Conservation (phyloP, 129 eudicot genomes). For the Flaveria linearis region DNA sequence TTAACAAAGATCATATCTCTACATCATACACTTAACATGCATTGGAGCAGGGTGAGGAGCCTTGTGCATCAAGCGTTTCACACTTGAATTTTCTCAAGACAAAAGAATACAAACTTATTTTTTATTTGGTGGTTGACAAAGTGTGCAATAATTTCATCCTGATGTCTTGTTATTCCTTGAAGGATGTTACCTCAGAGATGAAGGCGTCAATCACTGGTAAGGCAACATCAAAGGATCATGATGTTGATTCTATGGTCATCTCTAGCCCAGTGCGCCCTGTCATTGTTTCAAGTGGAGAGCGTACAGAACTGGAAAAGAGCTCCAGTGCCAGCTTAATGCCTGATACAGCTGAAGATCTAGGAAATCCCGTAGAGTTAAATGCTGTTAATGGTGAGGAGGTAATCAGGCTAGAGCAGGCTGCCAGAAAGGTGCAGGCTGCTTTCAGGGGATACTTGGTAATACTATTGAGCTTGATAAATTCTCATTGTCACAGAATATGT, state of each 20-base stretch:
- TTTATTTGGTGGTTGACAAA: constrained; percentile 13
- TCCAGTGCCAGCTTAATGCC: constrained; percentile 41
- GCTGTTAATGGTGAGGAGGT: constrained; percentile 54
- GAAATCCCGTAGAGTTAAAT: constrained; percentile 20
- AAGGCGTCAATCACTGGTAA: constrained; percentile 46
- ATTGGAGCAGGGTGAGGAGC: neutral
- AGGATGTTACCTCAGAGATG: constrained; percentile 61
- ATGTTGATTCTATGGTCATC: constrained; percentile 46
- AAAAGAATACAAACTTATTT: neutral
- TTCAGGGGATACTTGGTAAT: constrained; percentile 98
- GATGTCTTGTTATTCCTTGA: constrained; percentile 29
- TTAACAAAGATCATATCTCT: neutral
- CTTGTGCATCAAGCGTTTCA: constrained; percentile 5
- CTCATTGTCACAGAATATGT: neutral
- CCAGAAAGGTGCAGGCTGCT: constrained; percentile 88
- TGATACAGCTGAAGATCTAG: constrained; percentile 36
- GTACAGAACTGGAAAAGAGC: constrained; percentile 47
- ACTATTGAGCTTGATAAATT: constrained; percentile 20
- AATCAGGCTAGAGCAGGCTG: constrained; percentile 66
- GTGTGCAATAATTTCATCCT: constrained; percentile 24
- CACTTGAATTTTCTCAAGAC: constrained; percentile 3
- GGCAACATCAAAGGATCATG: constrained; percentile 47
- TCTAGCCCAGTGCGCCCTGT: constrained; percentile 51
- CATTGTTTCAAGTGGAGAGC: constrained; percentile 45
- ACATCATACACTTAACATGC: neutral